Base-by-base conservation (phyloP, 2,329 filamentous ascomycete species). In the Colletotrichum eremochloae region DNA sequence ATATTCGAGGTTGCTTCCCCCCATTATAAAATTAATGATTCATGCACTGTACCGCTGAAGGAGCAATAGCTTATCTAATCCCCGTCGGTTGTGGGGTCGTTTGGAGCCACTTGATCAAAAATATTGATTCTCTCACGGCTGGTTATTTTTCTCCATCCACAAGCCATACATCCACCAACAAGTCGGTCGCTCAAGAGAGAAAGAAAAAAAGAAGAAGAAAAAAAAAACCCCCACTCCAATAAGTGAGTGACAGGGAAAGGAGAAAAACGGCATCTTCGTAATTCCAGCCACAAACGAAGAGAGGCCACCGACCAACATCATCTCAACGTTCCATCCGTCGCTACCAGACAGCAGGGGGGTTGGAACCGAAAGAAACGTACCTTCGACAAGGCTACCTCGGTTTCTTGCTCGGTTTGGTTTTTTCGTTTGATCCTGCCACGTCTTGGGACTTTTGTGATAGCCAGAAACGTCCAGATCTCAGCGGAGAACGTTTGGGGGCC, bases 41-140 rank as follows among this genome's bases (percentile, higher is more conserved):
- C 57, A 72, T 72, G 69, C 69, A 66, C 50, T 38, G 36, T 44
- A 29, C 36, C 48, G 18, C 38, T 24, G 20, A 57, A 33, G 42
- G 33, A 24, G 14, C 53, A 40, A 48, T 72, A 55, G 71, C 67
- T 73, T 73, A 73, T 73, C 61, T 73, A 73, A 73, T 73, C 67
- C 61, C 52, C 71, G 70, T 56, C 50, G 9, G 31, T 5, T 55
- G 61, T 48, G 67, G 71, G 60, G 67, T 52, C 29, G 50, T 31
- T 20, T 44, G 46, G 61, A 31, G 60, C 58, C 65, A 50, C 40
- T n/a, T 53, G 31, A 60, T 60, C 65, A 69, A 72, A 72, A 71
- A 67, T 63, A 73, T 73, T 71, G 71, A 73, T 62, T 67, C 63
- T 15, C 48, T 65, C 67, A 63, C 36, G 55, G 55, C 40, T 62